Evolutionary conservation across 139 green algal genomes (phyloP).

Genomic region (Chlamydomonas asymmetrica): DNA sequence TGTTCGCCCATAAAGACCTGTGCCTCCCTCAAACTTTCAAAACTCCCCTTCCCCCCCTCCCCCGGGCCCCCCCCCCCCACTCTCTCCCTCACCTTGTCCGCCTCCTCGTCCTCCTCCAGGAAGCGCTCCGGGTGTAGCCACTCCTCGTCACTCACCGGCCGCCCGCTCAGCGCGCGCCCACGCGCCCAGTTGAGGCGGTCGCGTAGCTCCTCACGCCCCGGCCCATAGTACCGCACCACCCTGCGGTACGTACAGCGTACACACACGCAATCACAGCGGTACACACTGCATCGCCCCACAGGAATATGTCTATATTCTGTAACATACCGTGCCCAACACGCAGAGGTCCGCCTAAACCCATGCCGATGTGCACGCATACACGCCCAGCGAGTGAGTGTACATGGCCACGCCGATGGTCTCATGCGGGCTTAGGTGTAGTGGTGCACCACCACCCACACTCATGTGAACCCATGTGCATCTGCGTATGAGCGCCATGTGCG

Average conservation of each 20-base stretch:
- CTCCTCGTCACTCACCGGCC: no score
- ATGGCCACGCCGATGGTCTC: no score
- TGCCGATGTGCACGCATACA: not conserved
- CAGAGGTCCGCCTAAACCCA: not conserved
- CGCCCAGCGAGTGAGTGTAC: not conserved
- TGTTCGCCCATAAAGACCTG: no score
- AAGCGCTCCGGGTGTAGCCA: no score
- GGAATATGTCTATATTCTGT: no score
- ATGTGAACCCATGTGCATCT: not conserved
- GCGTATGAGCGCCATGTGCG: not conserved
- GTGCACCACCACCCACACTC: not conserved
- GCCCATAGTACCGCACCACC: slow-evolving; percentile 83
- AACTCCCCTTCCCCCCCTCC: not conserved
- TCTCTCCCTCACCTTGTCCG: slow-evolving; percentile 36
- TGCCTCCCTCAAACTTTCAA: slow-evolving; percentile 3
- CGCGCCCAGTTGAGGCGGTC: slow-evolving; percentile 34
- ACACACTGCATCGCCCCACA: no score
- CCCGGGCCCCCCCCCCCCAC: not conserved
- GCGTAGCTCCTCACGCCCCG: slow-evolving; percentile 53
- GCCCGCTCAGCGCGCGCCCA: slow-evolving; percentile 5
- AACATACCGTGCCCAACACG: not conserved
- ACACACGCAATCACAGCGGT: no score
- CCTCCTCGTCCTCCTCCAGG: no score
- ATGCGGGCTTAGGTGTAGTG: not conserved
- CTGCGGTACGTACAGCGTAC: slow-evolving; percentile 5